These are phyloP conservation scores for Blastobotrys capitulatus DNA, from an alignment of 1,139 yeast species.

Conservation along the genomic window DNA sequence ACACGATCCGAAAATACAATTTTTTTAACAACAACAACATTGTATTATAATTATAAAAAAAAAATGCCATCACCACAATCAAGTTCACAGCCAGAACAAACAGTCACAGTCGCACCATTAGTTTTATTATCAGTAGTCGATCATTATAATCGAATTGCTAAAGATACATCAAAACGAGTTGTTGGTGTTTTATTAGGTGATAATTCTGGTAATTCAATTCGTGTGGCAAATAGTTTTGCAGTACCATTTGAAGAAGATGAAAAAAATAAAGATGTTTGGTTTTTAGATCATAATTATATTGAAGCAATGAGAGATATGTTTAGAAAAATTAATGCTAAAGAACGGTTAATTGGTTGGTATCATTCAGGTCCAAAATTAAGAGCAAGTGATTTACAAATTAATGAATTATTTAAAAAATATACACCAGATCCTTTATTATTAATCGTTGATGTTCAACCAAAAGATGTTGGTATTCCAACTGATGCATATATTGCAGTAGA, in stretches of 20 bases:
- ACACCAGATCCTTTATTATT: constrained; percentile 77
- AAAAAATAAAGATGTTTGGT: constrained; percentile 92
- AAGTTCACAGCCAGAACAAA: constrained; percentile 26
- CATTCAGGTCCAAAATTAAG: constrained; percentile 94
- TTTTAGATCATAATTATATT: constrained; percentile 91
- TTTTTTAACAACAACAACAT: background rate
- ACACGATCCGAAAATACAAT: too few species aligned
- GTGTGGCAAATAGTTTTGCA: constrained; percentile 44
- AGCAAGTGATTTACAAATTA: constrained; percentile 84
- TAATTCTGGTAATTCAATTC: constrained; percentile 38
- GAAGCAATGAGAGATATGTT: constrained; percentile 98
- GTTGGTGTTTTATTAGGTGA: constrained; percentile 95
- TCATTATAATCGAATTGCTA: constrained; percentile 82
- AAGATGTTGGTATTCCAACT: constrained; percentile 81
- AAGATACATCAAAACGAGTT: constrained; percentile 69
- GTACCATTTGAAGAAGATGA: constrained; percentile 98
- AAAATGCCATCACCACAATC: constrained; percentile 2
- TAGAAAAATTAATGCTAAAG: constrained; percentile 94
- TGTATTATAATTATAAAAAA: background rate
- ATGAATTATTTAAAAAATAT: constrained; percentile 82
- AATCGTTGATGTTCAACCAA: constrained; percentile 87
- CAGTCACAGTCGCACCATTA: constrained; percentile 91
- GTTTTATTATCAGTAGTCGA: constrained; percentile 93
- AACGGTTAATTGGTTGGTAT: constrained; percentile 95
- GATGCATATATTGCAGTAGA: constrained; percentile 94